Conservation (phyloP, 345 rosid genomes). For the Bruguiera sexangula region DNA sequence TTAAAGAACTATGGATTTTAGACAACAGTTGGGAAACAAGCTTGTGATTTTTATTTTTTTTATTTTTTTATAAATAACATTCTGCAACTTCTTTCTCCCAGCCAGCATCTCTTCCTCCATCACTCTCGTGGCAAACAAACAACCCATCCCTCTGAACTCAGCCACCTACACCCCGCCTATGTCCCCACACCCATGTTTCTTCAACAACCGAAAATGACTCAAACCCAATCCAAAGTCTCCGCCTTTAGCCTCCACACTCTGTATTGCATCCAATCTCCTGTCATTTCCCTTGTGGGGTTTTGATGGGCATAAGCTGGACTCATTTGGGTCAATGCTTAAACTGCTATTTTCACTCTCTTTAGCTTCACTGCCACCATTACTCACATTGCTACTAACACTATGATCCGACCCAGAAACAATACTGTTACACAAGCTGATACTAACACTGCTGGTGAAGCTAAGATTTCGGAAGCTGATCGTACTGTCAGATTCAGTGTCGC, state of each 20-base stretch:
- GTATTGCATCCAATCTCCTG: conserved; percentile 68
- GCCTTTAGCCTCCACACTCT: conserved; percentile 44
- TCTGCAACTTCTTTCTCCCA: conserved; percentile 58
- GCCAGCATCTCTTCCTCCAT: conserved; percentile 77
- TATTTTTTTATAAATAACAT: too few species aligned
- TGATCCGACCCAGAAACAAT: conserved; percentile 40
- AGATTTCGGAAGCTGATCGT: conserved; percentile 36
- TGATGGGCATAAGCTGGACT: conserved; percentile 47
- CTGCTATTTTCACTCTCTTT: conserved; percentile 37
- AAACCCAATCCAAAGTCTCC: conserved; percentile 55
- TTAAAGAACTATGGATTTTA: too few species aligned
- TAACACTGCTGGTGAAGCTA: conserved; percentile 38
- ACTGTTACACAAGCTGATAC: conserved; percentile 37
- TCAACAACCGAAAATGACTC: conserved; percentile 61
- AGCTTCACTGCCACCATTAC: conserved; percentile 29
- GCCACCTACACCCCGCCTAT: conserved; percentile 77
- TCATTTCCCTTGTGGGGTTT: conserved; percentile 85
- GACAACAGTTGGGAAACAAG: too few species aligned
- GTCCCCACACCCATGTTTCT: conserved; percentile 72
- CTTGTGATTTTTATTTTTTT: too few species aligned
- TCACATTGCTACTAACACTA: conserved; percentile 42
- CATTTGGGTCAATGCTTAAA: conserved; percentile 31
- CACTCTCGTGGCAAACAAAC: conserved; percentile 76
- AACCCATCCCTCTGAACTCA: conserved; percentile 61
- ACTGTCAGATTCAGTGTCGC: conserved; percentile 32